Evolutionary conservation across 495 filamentous ascomycete species (phyloP), one percentile per base, ranked within the genome.

Genomic region (Xylaria nigripes): DNA sequence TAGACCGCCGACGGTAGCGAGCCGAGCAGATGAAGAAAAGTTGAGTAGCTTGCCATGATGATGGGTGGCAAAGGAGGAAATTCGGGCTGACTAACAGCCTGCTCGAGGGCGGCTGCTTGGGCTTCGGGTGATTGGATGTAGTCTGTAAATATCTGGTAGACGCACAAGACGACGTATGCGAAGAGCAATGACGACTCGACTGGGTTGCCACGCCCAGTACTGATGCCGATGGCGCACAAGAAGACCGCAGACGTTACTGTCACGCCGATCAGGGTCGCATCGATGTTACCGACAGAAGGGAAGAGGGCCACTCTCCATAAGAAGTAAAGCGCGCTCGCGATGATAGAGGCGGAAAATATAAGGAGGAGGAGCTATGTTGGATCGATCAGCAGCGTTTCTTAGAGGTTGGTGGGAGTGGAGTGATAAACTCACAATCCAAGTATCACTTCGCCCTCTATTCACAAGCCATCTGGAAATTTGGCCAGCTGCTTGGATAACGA

Each of bases 131-230:
- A 89, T 8, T 90, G 90, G 59, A 89, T 80, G 70, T 96, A 98
- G 66, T 98, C 93, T 41, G 93, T 98, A 71, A 98, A 98, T 63
- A 96, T 96, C 69, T 98, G 93, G 69, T 98, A 98, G 65, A 96
- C 86, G 75, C 90, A 96, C 56, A 98, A 83, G 12, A 95, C 91
- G 50, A 96, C 82, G 69, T 98, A 98, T 63, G 93, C 92, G 66
- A 98, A 96, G 30, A 98, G 81, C 19, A 98, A 77, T 15, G 91
- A 96, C 61, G 88, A 94, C 70, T 98, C 93, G 34, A 98, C 89
- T 3, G 91, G 88, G 64, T 96, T 98, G 46, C 93, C 93, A 60
- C 90, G 85, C 8, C 93, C 93, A 60, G 87, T 93, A 55, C 87
- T 87, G 62, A 96, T 98, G 34, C 93, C 93, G 82, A 88, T 96